Evolutionary conservation across 1,284 basidiomycete species (phyloP), one percentile per base, ranked within the genome.

Genomic region (Ustilago vetiveriae): DNA sequence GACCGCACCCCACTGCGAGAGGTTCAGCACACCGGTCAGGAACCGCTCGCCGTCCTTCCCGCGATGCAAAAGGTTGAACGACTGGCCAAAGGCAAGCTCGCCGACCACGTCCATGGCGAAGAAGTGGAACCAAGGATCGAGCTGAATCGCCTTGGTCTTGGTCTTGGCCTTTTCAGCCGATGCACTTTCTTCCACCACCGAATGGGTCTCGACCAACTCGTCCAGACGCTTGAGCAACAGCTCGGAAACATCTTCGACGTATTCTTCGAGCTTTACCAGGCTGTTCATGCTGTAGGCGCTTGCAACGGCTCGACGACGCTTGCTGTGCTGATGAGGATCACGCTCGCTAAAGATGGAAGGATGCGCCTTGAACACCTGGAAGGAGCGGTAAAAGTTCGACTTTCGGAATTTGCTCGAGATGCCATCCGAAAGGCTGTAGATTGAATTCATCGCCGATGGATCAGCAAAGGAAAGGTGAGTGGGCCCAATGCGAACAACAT

Each of bases 71-170:
- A 72, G 53, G 21, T 69, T 63, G 35, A 69, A 72, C 5, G 58
- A 58, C 30, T 62, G 59, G 7, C 70, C 70, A 27, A 72, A 72
- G 8, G 73, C 73, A 21, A 78, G 55, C 36, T 78, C 68, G 10
- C 74, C 73, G 2, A 78, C 72, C 4, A 69, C 71, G 27, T 78
- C 75, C 67, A 75, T 76, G 21, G 74, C 74, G 47, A 75, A 76
- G 49, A 47, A 78, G 43, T 72, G 69, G 44, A 76, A 67, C 63
- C 72, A 70, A 4, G 65, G 57, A 39, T 71, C 67, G 17, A 78
- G 32, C 30, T 60, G 42, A n/a, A 74, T 56, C 10, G 70, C 35
- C 30, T 44, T 53, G 1, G 52, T 56, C 52, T 46, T 64, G 3
- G 36, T 39, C 24, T 46, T 64, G 3, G 36, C 36, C 24, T 47